Conservation (phyloP, 2,329 filamentous ascomycete genomes). For the Neofusicoccum umdonicola region DNA sequence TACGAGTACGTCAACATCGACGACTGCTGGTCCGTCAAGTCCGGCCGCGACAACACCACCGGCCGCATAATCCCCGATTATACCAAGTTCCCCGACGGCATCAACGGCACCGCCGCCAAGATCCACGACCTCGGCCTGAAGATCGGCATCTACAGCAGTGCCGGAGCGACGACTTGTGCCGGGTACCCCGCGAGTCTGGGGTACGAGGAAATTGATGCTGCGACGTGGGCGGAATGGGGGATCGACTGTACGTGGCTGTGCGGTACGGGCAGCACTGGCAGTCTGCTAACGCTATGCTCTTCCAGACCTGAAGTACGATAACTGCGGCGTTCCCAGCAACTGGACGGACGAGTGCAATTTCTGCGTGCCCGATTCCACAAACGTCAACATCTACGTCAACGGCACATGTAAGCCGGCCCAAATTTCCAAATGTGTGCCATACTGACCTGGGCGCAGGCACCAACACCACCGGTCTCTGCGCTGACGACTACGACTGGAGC, state of each 20-base stretch:
- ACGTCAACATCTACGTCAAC: conserved; percentile 36
- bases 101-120: conserved; percentile 52
- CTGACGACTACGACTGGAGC: conserved; percentile 52
- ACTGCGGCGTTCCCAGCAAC: conserved; percentile 37
- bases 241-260: conserved; percentile 28
- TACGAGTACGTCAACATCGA: conserved; percentile 61
- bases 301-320: conserved; percentile 35
- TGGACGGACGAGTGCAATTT: conserved; percentile 40
- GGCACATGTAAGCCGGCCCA: conserved; percentile 35
- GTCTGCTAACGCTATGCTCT: conserved; percentile 18
- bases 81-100: conserved; percentile 58
- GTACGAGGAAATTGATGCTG: conserved; percentile 57
- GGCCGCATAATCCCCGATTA: conserved; percentile 37
- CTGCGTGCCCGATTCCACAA: conserved; percentile 41
- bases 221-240: conserved; percentile 50
- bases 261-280: neutral
- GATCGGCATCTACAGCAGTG: conserved; percentile 62
- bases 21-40: conserved; percentile 56
- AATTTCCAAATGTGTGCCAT: too few species aligned
- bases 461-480: conserved; percentile 35
- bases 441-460: conserved; percentile 18
- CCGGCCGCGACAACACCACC: conserved; percentile 48
- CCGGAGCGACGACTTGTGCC: conserved; percentile 49
- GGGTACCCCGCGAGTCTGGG: conserved; percentile 58
- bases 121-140: conserved; percentile 60